A percentile compares a stretch with the other conserved stretches of the same genome.
These are phyloP conservation scores for Annulohypoxylon nitens DNA, from an alignment of 495 filamentous ascomycete species.

Conservation along the genomic window DNA sequence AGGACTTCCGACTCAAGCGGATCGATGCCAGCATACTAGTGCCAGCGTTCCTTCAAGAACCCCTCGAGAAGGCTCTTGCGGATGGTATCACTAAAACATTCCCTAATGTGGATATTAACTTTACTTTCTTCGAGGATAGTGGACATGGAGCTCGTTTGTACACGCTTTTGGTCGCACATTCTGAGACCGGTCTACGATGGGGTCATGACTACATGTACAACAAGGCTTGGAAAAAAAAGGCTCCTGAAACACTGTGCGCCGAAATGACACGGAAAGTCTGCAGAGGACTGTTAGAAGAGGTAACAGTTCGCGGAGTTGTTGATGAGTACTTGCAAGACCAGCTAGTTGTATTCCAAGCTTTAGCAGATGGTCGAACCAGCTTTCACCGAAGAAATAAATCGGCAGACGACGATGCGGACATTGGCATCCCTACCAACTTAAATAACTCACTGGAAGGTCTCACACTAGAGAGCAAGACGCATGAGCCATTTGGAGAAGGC, in stretches of 20 bases:
- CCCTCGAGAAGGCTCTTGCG: conserved; percentile 55
- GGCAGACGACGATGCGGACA: conserved; percentile 8
- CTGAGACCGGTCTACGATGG: conserved; percentile 70
- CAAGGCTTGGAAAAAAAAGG: conserved; percentile 61
- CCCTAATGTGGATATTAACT: conserved; percentile 62
- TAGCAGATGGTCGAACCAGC: conserved; percentile 69
- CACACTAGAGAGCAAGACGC: conserved; percentile 43
- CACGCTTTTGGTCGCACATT: conserved; percentile 78
- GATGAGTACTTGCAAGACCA: conserved; percentile 85
- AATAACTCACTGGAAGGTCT: conserved; percentile 39
- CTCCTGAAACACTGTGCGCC: conserved; percentile 53
- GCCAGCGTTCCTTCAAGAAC: conserved; percentile 59
- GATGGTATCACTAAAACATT: conserved; percentile 55
- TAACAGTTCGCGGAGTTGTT: conserved; percentile 67
- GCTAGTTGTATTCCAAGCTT: conserved; percentile 82
- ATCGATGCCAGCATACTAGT: conserved; percentile 72
- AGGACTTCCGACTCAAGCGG: conserved; percentile 59
- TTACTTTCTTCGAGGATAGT: conserved; percentile 69
- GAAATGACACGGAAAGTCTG: conserved; percentile 65
- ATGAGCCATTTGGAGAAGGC: conserved; percentile 67
- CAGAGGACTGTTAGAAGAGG: conserved; percentile 69
- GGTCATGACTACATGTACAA: conserved; percentile 72
- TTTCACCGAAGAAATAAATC: conserved; percentile 45
- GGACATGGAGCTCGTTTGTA: conserved; percentile 73
- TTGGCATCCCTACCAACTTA: conserved; percentile 26